Conservation (phyloP, 352 stramenopile species). For the Phytophthora sp. region DNA sequence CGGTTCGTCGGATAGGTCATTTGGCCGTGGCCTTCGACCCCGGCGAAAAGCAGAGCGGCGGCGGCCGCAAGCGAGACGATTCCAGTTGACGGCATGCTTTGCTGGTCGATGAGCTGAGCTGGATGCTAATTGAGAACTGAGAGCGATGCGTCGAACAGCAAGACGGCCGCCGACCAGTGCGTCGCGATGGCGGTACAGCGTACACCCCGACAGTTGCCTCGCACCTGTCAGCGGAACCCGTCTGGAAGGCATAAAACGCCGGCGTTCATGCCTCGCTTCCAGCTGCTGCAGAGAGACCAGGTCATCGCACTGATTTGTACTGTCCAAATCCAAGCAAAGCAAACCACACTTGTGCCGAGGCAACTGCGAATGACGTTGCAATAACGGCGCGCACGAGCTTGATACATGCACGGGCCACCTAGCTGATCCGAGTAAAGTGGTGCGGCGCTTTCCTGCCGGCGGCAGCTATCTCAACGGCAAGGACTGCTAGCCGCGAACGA, state of each 20-base stretch:
- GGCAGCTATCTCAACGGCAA: too few species aligned
- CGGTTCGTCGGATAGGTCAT: conserved; percentile 18
- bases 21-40: conserved; percentile 27
- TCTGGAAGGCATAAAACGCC: background rate
- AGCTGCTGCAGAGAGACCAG: conserved; percentile 8
- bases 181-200: background rate
- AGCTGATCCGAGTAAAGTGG: too few species aligned
- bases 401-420: too few species aligned
- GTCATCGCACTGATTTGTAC: background rate
- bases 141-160: conserved; percentile 8
- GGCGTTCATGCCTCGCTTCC: background rate
- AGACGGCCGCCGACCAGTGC: conserved; percentile 5
- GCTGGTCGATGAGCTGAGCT: conserved; percentile 19
- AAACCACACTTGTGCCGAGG: too few species aligned
- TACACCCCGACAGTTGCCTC: too few species aligned
- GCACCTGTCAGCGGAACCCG: background rate
- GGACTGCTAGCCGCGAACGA: too few species aligned
- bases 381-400: too few species aligned
- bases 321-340: too few species aligned
- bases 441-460: too few species aligned
- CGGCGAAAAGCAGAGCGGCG: conserved; percentile 20
- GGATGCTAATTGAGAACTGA: conserved; percentile 33
- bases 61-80: conserved; percentile 10
- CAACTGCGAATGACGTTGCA: too few species aligned
- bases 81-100: conserved; percentile 30